Evolutionary conservation across 345 rosid genomes (phyloP), one percentile per base, ranked within the genome.

Genomic region (Salix exigua): DNA sequence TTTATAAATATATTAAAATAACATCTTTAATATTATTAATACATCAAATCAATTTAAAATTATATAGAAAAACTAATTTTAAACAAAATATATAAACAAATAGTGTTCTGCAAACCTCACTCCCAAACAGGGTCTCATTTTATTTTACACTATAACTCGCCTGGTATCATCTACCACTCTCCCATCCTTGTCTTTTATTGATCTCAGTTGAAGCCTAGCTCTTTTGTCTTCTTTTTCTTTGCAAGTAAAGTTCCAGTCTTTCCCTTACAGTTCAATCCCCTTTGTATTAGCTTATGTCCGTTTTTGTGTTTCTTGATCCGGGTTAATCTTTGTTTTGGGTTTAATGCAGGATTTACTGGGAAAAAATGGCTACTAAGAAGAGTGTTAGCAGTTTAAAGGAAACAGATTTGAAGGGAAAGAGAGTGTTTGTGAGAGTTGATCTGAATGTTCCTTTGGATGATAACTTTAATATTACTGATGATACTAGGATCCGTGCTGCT

Each of bases 341-440:
- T 67, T 66, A 46, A 13, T 73, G 70, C 18, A 68, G 78, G 25
- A 9, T 55, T 55, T 69, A 23, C 5, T 31, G 48, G 37, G 37
- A 42, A 64, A 40, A 67, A 61, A 79, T 79, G 82, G 82, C 82
- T 1, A 75, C 89, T 11, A 88, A 90, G 89, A 88, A 70, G 83
- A 88, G 90, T 67, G 90, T 90, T 1, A 74, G 90, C 40, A 73
- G 44, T 44, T 72, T 90, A 51, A 82, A 84, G 78, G 90, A 83
- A 74, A 83, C 89, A 0, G 90, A 88, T 78, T 78, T 90, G 86
- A 87, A 87, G 69, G 94, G 94, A n/a, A 90, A 90, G 86, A 81
- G 81, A 71, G 94, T 90, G 64, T 90, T 90, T 46, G 90, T 87
- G 17, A 77, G 84, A n/a, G 81, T 82, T 19, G 84, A 82, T 82